Conservation (phyloP, 441 rosid genomes). For the Populus trichocarpa region DNA sequence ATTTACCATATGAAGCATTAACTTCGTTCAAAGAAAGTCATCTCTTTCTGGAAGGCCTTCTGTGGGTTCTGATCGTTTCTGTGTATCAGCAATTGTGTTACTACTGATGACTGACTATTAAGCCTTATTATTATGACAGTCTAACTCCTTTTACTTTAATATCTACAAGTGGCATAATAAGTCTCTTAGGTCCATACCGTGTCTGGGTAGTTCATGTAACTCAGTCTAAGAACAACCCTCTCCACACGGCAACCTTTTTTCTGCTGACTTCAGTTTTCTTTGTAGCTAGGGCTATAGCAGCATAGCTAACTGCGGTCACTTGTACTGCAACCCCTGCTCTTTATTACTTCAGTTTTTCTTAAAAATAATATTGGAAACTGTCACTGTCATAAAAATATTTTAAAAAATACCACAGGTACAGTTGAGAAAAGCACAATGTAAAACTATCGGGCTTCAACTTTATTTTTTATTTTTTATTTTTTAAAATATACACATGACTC, state of each 20-base stretch:
- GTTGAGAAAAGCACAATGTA: too few species aligned
- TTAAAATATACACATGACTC: too few species aligned
- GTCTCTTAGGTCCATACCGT: conserved; percentile 12
- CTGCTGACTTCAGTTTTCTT: conserved; percentile 36
- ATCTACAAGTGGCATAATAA: conserved; percentile 27
- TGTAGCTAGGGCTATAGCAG: conserved; percentile 11
- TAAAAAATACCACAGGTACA: too few species aligned
- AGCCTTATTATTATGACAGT: conserved; percentile 1
- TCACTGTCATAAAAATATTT: too few species aligned
- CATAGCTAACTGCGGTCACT: not conserved
- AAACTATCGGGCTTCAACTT: too few species aligned
- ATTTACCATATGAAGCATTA: conserved; percentile 28
- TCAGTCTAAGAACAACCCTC: not conserved
- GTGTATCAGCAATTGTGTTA: conserved; percentile 13
- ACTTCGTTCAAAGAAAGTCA: conserved; percentile 18
- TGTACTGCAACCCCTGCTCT: not conserved
- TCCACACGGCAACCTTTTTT: not conserved
- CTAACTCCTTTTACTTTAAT: conserved; percentile 5
- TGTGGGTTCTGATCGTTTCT: conserved; percentile 13
- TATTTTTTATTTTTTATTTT: too few species aligned
- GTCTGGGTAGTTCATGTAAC: conserved; percentile 19
- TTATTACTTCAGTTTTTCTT: conserved; percentile 1
- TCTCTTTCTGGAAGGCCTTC: conserved; percentile 12
- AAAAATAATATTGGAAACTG: too few species aligned
- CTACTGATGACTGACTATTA: conserved; percentile 21